A percentile compares a stretch with the other conserved stretches of the same genome.
These are phyloP conservation scores for Triangularia setosa DNA, from an alignment of 2,329 filamentous ascomycete genomes.

Conservation along the genomic window DNA sequence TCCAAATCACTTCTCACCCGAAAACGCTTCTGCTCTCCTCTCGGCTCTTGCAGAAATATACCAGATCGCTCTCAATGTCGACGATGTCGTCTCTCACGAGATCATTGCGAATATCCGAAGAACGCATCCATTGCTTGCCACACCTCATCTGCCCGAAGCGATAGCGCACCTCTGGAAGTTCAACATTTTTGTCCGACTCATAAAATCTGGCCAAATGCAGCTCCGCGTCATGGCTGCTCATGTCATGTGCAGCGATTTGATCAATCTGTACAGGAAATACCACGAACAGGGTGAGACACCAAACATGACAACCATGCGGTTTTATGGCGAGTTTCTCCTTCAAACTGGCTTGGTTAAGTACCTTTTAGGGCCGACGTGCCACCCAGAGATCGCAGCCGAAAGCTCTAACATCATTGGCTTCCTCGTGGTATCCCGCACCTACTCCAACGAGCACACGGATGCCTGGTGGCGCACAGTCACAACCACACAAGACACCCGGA, in stretches of 20 bases:
- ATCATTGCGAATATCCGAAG: conserved; percentile 32
- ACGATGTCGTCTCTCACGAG: conserved; percentile 34
- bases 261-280: conserved; percentile 60
- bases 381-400: conserved; percentile 81
- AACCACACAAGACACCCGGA: conserved; percentile 75
- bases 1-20: conserved; percentile 47
- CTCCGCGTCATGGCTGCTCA: conserved; percentile 75
- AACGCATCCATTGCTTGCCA: conserved; percentile 37
- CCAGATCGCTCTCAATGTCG: conserved; percentile 37
- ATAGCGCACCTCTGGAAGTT: conserved; percentile 67
- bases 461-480: conserved; percentile 80
- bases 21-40: conserved; percentile 40
- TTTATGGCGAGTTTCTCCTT: conserved; percentile 66
- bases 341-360: conserved; percentile 74
- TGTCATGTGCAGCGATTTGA: conserved; percentile 67
- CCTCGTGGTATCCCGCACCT: conserved; percentile 72
- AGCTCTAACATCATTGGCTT: conserved; percentile 85
- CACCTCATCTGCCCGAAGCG: conserved; percentile 43
- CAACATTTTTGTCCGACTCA: conserved; percentile 62
- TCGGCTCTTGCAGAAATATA: conserved; percentile 43
- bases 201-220: conserved; percentile 86
- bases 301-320: conserved; percentile 53
- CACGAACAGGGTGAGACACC: conserved; percentile 42
- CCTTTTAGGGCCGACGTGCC: conserved; percentile 83
- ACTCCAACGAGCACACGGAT: conserved; percentile 68